Conservation (phyloP, 2,329 filamentous ascomycete species). For the Chrysoporthe puriensis region DNA sequence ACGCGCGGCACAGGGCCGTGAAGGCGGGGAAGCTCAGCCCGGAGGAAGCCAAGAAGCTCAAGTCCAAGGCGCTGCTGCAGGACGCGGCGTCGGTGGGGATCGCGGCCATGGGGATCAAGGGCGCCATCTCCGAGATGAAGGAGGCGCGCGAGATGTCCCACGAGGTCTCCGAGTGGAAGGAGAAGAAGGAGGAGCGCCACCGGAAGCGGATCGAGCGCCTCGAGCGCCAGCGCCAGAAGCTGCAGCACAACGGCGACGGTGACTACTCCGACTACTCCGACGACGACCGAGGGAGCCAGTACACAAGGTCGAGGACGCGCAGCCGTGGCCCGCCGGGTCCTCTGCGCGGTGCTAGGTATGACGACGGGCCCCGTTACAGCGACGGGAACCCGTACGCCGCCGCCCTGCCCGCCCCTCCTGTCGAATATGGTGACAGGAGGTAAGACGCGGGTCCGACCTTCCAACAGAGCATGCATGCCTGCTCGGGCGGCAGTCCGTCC, state of each 20-base stretch:
- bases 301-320: conserved; percentile 47
- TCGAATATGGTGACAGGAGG: conserved; percentile 43
- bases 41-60: conserved; percentile 59
- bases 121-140: conserved; percentile 59
- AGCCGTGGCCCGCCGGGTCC: conserved; percentile 42
- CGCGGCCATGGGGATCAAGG: conserved; percentile 61
- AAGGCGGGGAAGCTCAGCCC: conserved; percentile 55
- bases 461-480: no score
- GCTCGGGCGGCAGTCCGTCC: no score
- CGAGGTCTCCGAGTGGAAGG: conserved; percentile 53
- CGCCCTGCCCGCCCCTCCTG: conserved; percentile 46
- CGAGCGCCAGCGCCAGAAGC: conserved; percentile 19
- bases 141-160: conserved; percentile 55
- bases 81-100: conserved; percentile 63
- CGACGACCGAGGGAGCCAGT: conserved; percentile 29
- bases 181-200: conserved; percentile 54
- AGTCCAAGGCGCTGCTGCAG: conserved; percentile 59
- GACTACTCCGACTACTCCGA: conserved; percentile 28
- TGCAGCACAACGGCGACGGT: conserved; percentile 26
- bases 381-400: conserved; percentile 52
- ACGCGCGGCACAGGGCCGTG: conserved; percentile 56
- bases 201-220: conserved; percentile 48
- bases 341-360: conserved; percentile 42
- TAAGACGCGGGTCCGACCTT: conserved; percentile 24
- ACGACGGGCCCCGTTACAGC: conserved; percentile 50